Conservation (phyloP, 768 basidiomycete species). For the Amanita fuliginea region DNA sequence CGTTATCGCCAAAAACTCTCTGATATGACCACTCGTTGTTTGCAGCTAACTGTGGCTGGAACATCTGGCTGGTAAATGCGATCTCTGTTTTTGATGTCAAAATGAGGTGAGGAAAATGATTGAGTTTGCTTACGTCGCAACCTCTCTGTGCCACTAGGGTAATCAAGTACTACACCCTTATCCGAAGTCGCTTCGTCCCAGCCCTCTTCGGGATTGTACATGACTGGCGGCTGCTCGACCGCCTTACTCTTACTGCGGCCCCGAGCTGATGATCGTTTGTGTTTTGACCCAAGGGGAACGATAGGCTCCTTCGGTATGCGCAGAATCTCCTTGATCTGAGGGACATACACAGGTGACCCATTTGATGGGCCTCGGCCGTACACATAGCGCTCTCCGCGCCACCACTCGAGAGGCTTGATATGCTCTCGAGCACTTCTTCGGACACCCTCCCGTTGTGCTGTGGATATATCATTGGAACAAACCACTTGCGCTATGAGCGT, state of each 20-base stretch:
- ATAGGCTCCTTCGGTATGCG: conserved; percentile 36
- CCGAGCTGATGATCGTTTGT: conserved; percentile 25
- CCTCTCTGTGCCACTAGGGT: conserved; percentile 45
- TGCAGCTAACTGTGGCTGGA: conserved; percentile 46
- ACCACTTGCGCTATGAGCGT: neutral
- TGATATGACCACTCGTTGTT: conserved; percentile 76
- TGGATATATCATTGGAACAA: neutral
- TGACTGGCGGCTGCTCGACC: conserved; percentile 24
- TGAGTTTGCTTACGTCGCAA: too few species aligned
- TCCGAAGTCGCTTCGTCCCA: conserved; percentile 78
- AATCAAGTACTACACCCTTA: conserved; percentile 60
- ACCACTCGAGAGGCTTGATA: conserved; percentile 74
- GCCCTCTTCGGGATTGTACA: conserved; percentile 52
- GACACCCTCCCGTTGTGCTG: conserved; percentile 38
- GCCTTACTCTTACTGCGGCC: conserved; percentile 48
- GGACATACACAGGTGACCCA: conserved; percentile 22
- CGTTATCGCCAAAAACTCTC: conserved; percentile 84
- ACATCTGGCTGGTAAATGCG: conserved; percentile 63
- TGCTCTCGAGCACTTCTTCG: conserved; percentile 64
- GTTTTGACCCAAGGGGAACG: conserved; percentile 21
- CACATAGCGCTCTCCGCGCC: conserved; percentile 86
- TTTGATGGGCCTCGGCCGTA: conserved; percentile 46
- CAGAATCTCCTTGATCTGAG: too few species aligned
- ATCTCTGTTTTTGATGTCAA: conserved; percentile 42
- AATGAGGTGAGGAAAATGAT: conserved; percentile 14